These are phyloP conservation scores for Melastoma candidum DNA, from an alignment of 441 rosid genomes.

Conservation along the genomic window DNA sequence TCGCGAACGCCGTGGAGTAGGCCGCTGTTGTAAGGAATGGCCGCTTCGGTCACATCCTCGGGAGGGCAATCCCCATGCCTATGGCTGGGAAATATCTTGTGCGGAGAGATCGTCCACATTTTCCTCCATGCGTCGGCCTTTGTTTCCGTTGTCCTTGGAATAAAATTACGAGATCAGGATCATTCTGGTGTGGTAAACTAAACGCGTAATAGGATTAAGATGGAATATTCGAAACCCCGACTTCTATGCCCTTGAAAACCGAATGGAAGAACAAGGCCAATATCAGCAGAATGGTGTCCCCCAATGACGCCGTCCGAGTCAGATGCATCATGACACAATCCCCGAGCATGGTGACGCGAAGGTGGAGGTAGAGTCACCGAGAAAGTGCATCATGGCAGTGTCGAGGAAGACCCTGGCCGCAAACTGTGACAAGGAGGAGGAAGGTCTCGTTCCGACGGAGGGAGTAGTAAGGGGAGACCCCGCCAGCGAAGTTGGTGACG, in stretches of 20 bases:
- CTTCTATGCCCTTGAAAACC: slow-evolving; percentile 59
- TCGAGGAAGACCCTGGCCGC: slow-evolving; percentile 65
- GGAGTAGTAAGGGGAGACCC: slow-evolving; percentile 62
- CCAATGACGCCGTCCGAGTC: slow-evolving; percentile 25
- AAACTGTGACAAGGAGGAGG: slow-evolving; percentile 58
- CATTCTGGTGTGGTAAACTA: neutral
- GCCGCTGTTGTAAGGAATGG: slow-evolving; percentile 40
- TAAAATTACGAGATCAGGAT: neutral
- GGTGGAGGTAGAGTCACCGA: slow-evolving; percentile 50
- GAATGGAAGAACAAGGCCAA: slow-evolving; percentile 60
- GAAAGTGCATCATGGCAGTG: slow-evolving; percentile 54
- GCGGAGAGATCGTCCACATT: slow-evolving; percentile 59
- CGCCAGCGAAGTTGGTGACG: slow-evolving; percentile 48
- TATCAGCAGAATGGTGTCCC: slow-evolving; percentile 54
- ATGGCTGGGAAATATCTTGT: slow-evolving; percentile 58
- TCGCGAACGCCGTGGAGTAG: slow-evolving; percentile 53
- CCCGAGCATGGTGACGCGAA: slow-evolving; percentile 53
- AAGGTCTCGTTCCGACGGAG: slow-evolving; percentile 56
- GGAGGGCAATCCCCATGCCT: slow-evolving; percentile 64
- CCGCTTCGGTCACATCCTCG: slow-evolving; percentile 49
- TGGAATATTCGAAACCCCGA: slow-evolving; percentile 52
- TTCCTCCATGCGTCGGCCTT: slow-evolving; percentile 54
- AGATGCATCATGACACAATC: slow-evolving; percentile 36
- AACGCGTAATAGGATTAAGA: neutral
- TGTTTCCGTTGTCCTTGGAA: slow-evolving; percentile 15